Evolutionary conservation across 306 rosid genomes (phyloP).

Genomic region (Vigna reflexopilosa): DNA sequence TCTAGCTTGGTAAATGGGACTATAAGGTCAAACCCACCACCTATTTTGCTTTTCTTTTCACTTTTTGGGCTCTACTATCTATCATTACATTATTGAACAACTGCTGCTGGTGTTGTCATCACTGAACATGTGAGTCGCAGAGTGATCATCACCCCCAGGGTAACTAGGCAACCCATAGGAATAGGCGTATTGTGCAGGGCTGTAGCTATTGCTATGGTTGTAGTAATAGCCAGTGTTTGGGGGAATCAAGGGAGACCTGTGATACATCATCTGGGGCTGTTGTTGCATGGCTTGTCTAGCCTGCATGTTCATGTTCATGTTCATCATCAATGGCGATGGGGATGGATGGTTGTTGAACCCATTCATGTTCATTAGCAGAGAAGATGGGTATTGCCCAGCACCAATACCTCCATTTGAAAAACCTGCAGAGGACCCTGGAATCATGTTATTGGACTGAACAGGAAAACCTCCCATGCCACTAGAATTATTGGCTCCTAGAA

Average conservation of each 20-base stretch:
- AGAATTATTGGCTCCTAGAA: slow-evolving; percentile 53
- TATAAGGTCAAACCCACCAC: slow-evolving; percentile 46
- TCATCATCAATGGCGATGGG: slow-evolving; percentile 61
- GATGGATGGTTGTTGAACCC: slow-evolving; percentile 61
- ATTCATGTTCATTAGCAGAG: slow-evolving; percentile 65
- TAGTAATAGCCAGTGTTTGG: slow-evolving; percentile 79
- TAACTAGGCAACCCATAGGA: slow-evolving; percentile 50
- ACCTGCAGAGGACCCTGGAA: slow-evolving; percentile 49
- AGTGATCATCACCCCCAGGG: slow-evolving; percentile 43
- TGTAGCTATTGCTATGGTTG: slow-evolving; percentile 51
- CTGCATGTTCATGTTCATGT: slow-evolving; percentile 71
- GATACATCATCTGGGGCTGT: slow-evolving; percentile 92
- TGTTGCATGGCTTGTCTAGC: slow-evolving; percentile 68
- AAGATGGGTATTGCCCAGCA: slow-evolving; percentile 64
- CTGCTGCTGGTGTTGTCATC: slow-evolving; percentile 77
- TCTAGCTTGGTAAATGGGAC: slow-evolving; percentile 39
- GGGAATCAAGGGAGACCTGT: slow-evolving; percentile 72
- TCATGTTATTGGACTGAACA: slow-evolving; percentile 54
- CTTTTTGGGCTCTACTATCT: slow-evolving; percentile 39
- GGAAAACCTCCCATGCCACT: slow-evolving; percentile 59
- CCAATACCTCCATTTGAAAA: slow-evolving; percentile 44
- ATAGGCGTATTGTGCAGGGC: slow-evolving; percentile 52
- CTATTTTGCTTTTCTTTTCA: slow-evolving; percentile 15
- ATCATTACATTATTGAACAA: slow-evolving; percentile 79
- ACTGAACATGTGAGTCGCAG: slow-evolving; percentile 80